These are phyloP conservation scores for Nigrospora sphaerica DNA, from an alignment of 2,329 filamentous ascomycete genomes.

Conservation along the genomic window DNA sequence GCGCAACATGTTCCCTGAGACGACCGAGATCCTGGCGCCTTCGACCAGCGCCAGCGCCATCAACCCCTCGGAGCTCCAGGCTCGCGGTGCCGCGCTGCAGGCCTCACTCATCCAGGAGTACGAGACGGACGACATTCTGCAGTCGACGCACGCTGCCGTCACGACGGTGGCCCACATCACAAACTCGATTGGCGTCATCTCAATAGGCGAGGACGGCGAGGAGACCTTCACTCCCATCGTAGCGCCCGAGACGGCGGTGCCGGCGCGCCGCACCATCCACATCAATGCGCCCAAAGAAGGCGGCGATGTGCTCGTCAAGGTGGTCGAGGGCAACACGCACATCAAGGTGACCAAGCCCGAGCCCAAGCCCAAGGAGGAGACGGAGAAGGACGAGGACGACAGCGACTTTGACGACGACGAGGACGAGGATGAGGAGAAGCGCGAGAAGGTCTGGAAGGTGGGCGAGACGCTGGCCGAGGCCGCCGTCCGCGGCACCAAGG, in stretches of 20 bases:
- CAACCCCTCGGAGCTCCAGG: slow-evolving; percentile 87
- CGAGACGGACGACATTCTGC: slow-evolving; percentile 86
- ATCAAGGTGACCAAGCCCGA: slow-evolving; percentile 92
- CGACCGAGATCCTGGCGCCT: slow-evolving; percentile 73
- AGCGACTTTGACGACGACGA: slow-evolving; percentile 60
- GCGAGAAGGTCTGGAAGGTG: slow-evolving; percentile 90
- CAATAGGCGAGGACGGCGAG: slow-evolving; percentile 45
- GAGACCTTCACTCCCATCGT: slow-evolving; percentile 77
- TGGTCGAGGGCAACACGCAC: slow-evolving; percentile 81
- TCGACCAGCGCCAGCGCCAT: slow-evolving; percentile 70
- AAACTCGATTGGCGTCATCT: slow-evolving; percentile 81
- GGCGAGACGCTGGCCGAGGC: slow-evolving; percentile 79
- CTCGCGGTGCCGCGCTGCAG: slow-evolving; percentile 89
- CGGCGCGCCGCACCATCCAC: slow-evolving; percentile 77
- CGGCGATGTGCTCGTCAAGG: slow-evolving; percentile 80
- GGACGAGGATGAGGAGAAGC: slow-evolving; percentile 83
- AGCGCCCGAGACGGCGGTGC: slow-evolving; percentile 79
- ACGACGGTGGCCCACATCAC: slow-evolving; percentile 87
- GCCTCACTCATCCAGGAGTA: slow-evolving; percentile 92
- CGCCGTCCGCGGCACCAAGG: slow-evolving; percentile 75
- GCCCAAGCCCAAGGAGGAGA: slow-evolving; percentile 55
- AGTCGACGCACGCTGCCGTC: slow-evolving; percentile 91
- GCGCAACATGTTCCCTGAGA: slow-evolving; percentile 70
- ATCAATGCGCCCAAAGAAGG: slow-evolving; percentile 71
- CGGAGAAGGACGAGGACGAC: slow-evolving; percentile 54